Conservation (phyloP, 805 yeast genomes). For the Grigorovia jiainica region DNA sequence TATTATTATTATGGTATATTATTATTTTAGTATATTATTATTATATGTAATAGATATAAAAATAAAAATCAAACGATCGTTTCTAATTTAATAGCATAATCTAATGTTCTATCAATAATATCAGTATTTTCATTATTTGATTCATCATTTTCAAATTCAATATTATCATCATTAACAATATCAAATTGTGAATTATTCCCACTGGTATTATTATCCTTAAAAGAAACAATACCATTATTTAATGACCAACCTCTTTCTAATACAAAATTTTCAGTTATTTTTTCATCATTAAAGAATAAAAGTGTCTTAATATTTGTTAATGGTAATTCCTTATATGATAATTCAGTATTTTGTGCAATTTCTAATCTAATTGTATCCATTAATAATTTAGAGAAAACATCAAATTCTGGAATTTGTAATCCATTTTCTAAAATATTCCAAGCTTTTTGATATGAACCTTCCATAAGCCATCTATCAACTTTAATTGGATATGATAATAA, state of each 20-base stretch:
- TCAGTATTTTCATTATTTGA: slow-evolving; percentile 10
- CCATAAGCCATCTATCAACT: slow-evolving; percentile 89
- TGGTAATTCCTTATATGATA: slow-evolving; percentile 68
- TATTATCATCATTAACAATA: slow-evolving; percentile 12
- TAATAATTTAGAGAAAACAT: slow-evolving; percentile 65
- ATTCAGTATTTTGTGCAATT: slow-evolving; percentile 75
- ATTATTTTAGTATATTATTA: no score
- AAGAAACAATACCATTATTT: slow-evolving; percentile 41
- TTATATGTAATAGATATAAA: background rate
- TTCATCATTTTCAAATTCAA: slow-evolving; percentile 18
- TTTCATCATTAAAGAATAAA: slow-evolving; percentile 56
- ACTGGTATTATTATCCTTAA: slow-evolving; percentile 28
- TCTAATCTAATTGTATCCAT: slow-evolving; percentile 74
- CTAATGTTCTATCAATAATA: slow-evolving; percentile 59
- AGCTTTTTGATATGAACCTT: slow-evolving; percentile 90
- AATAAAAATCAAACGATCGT: slow-evolving; percentile 53
- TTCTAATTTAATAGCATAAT: slow-evolving; percentile 86
- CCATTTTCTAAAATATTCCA: slow-evolving; percentile 53
- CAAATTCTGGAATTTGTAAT: slow-evolving; percentile 55
- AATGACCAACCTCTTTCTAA: slow-evolving; percentile 49
- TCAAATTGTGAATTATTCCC: no score
- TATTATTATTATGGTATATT: no score
- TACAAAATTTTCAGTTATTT: slow-evolving; percentile 45
- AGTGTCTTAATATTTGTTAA: slow-evolving; percentile 73
- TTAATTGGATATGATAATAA: slow-evolving; percentile 76